Evolutionary conservation across 805 yeast genomes (phyloP), one percentile per base, ranked within the genome.

Genomic region (Nakazawaea wickerhamii): DNA sequence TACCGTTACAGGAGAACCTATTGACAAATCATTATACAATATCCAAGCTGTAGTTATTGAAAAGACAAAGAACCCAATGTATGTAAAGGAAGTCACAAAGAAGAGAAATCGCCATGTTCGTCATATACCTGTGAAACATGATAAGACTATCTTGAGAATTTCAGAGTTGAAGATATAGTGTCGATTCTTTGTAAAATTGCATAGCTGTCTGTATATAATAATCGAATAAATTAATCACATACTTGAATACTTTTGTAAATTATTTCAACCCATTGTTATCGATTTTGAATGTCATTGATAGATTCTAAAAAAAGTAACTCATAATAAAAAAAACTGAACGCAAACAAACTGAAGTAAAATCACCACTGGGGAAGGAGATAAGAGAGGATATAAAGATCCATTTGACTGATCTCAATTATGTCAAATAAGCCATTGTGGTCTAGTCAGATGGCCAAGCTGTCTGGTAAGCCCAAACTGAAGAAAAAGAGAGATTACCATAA

Each of bases 31-130:
- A 1, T 59, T 80, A 4, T 82, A 73, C 58, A 63, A 75, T 3
- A 68, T 90, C 51, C 79, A 74, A 50, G 97, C 89, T 17, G 75
- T 77, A n/a, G 86, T 90, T 32, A 60, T 83, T n/a, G 96, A 89
- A 57, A 84, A 85, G 67, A 84, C 96, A 2, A 79, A 84, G 52
- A 81, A 84, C 49, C 88, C 88, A 44, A 78, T 81, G 69, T 77
- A 81, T 52, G 70, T 80, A 25, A 79, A 77, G 56, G 86, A 81
- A 57, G 77, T 77, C 46, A 83, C 95, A 22, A 84, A 87, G 59
- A 75, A 91, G 64, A 80, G 96, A 68, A 70, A 81, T 50, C 81
- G 89, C 72, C 81, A 83, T 69, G 69, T 76, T 48, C 72, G 84
- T 60, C 75, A 86, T 66, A 70, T 81, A 5, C 66, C 69, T 21